A percentile compares a stretch with the other conserved stretches of the same genome.
phyloP scores from a whole-genome alignment of 2,329 filamentous ascomycete species.

The Arthrinium puccinioides region DNA sequence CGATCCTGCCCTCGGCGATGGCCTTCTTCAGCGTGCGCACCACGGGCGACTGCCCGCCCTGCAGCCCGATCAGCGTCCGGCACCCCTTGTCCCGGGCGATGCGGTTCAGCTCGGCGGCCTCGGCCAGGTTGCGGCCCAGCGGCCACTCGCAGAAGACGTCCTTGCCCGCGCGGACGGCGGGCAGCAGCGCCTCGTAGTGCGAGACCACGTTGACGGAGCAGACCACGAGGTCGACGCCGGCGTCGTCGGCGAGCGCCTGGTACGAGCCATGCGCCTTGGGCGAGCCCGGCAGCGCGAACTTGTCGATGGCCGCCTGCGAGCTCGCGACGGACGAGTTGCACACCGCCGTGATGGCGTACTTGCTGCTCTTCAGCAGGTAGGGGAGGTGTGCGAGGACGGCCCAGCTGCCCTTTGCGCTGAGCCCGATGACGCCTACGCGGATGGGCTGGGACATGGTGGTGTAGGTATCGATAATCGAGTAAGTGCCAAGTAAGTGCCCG shows the following conservation, averaged over 20 bases:
- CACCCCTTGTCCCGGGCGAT: background rate
- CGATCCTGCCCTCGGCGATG: background rate
- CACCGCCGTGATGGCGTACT: constrained; percentile 1
- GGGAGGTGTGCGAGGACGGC: background rate
- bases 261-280: background rate
- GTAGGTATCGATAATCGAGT: no score
- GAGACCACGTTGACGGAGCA: background rate
- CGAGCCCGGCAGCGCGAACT: background rate
- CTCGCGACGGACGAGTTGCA: constrained; percentile 2
- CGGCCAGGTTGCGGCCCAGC: background rate
- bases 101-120: background rate
- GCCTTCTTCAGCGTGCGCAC: background rate
- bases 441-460: no score
- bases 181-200: background rate
- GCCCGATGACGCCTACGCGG: constrained; percentile 2
- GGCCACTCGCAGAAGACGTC: constrained; percentile 5
- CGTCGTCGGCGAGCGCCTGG: constrained; percentile 1
- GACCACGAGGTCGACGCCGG: constrained; percentile 1
- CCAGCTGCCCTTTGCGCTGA: constrained; percentile 1
- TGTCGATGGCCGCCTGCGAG: background rate
- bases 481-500: no score
- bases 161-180: constrained; percentile 1
- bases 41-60: background rate
- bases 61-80: background rate
- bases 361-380: background rate